phyloP scores from a whole-genome alignment of 306 rosid species.

The Arachis hypogaea region DNA sequence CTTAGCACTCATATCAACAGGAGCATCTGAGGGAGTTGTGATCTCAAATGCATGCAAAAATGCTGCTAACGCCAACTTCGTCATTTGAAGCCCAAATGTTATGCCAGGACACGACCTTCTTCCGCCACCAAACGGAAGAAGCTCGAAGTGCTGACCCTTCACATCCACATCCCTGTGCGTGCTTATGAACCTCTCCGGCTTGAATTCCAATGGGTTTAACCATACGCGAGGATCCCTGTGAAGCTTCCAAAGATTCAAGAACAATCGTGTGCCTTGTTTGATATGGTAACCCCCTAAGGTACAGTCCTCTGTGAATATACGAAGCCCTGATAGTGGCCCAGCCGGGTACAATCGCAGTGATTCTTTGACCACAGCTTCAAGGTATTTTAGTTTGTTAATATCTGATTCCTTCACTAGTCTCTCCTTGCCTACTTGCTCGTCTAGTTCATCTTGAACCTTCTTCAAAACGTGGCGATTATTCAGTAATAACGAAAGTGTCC shows the following conservation, averaged over 20 bases:
- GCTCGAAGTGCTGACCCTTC: constrained; percentile 51
- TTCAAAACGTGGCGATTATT: constrained; percentile 34
- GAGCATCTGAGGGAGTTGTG: constrained; percentile 17
- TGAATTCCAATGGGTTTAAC: constrained; percentile 45
- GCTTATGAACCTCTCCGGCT: constrained; percentile 61
- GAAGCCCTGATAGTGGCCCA: constrained; percentile 45
- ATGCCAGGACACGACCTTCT: constrained; percentile 64
- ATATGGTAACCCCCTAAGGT: constrained; percentile 35
- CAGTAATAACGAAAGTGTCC: constrained; percentile 34
- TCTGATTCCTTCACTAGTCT: constrained; percentile 56
- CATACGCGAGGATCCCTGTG: constrained; percentile 31
- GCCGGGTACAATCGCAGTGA: constrained; percentile 55
- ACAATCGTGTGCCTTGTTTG: constrained; percentile 47
- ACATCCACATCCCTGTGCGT: constrained; percentile 52
- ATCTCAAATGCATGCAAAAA: constrained; percentile 59
- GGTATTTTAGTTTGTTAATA: constrained; percentile 49
- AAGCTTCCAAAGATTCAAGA: constrained; percentile 44
- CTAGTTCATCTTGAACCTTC: constrained; percentile 54
- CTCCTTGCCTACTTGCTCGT: constrained; percentile 55
- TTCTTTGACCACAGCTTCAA: constrained; percentile 61
- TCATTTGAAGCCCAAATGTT: constrained; percentile 46
- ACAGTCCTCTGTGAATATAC: constrained; percentile 44
- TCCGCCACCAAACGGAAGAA: constrained; percentile 64
- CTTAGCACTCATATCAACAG: constrained; percentile 54
- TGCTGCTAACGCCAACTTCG: constrained; percentile 43